Evolutionary conservation across 257 asterid species (phyloP), one percentile per base, ranked within the genome.

Genomic region (Nicotiana undulata): DNA sequence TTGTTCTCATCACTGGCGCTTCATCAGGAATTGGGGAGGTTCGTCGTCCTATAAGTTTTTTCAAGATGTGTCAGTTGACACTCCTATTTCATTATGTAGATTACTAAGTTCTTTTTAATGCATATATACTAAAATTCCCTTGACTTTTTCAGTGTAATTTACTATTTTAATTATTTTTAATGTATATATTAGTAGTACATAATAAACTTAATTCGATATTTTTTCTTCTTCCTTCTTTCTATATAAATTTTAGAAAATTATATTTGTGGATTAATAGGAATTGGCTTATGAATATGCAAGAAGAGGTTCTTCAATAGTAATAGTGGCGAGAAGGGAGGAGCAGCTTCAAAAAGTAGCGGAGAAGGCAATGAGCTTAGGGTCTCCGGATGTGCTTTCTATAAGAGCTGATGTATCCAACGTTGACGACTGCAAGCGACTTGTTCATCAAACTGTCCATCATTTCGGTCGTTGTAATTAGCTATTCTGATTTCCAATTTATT

Each of bases 11-110:
- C 61, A 82, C 86, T 2, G 83, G 88, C 0, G 85, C 85, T 55
- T 82, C 85, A 17, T 85, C 86, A 2, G 88, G 85, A 18, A 82
- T 85, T 18, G 84, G 85, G 28, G 84, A 81, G 86, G 84, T 81
- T 56, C 28, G 61, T 18, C 61, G 8, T 55, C 61, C 10, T 55
- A 55, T 18, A 6, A 1, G 22, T 4, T 16, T 16, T 16, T 18
- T 10, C 44, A 1, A 6, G 44, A 37, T 6, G 40, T 32, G 40
- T 32, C 7, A 32, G 7, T 32, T 32, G 40, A 32, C 6, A 32
- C 40, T 32, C 40, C 44, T 37, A 37, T 37, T 6, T 37, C 9
- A 37, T 7, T 7, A 37, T 6, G 10, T 37, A 37, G 44, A 37
- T 37, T 37, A 37, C 44, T 37, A 37, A 6, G 7, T 7, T 37